These are phyloP conservation scores for Serendipita indica DNA, from an alignment of 768 basidiomycete genomes.

Conservation along the genomic window DNA sequence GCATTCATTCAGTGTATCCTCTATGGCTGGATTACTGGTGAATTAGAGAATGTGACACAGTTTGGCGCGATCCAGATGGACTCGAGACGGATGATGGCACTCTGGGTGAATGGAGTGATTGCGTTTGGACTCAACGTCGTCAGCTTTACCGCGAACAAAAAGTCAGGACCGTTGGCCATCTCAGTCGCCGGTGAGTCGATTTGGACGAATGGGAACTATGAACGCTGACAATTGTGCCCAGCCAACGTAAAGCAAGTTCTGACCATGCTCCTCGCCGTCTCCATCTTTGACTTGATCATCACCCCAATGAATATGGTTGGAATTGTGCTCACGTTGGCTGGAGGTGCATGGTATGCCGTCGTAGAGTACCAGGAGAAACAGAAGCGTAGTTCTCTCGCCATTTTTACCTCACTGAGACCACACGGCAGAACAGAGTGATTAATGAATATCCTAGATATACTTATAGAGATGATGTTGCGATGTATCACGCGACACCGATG, in stretches of 20 bases:
- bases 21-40: slow-evolving; percentile 66
- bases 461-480: too few species aligned
- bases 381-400: not conserved
- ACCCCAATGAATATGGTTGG: slow-evolving; percentile 67
- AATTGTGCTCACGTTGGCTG: slow-evolving; percentile 67
- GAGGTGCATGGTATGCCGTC: slow-evolving; percentile 68
- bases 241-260: slow-evolving; percentile 90
- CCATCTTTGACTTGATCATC: slow-evolving; percentile 71
- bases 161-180: slow-evolving; percentile 80
- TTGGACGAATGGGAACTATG: too few species aligned
- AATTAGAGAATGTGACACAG: slow-evolving; percentile 46
- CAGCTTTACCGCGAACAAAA: slow-evolving; percentile 90
- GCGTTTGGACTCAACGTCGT: slow-evolving; percentile 91
- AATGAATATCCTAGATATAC: too few species aligned
- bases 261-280: slow-evolving; percentile 71
- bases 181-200: slow-evolving; percentile 60
- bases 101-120: slow-evolving; percentile 66
- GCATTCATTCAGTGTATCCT: slow-evolving; percentile 78
- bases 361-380: slow-evolving; percentile 36
- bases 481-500: too few species aligned
- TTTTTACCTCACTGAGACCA: not conserved
- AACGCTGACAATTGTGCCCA: slow-evolving; percentile 24
- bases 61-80: slow-evolving; percentile 34
- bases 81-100: slow-evolving; percentile 31
- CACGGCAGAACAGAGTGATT: too few species aligned